Conservation (phyloP, 2,329 filamentous ascomycete species). For the Didymella glomerata region DNA sequence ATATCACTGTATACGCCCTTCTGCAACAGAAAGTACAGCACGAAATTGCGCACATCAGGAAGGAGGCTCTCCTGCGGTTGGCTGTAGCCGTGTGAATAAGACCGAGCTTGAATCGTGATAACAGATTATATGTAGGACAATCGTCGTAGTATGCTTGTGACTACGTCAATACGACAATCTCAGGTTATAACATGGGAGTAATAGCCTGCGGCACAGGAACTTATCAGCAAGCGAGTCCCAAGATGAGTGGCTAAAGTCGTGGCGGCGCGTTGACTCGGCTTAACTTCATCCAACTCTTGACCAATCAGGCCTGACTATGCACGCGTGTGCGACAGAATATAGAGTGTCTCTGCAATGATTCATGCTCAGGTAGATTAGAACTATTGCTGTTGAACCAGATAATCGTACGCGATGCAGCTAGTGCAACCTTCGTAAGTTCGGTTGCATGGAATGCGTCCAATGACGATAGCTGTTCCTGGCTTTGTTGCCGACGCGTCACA, state of each 20-base stretch:
- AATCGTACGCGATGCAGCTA: neutral
- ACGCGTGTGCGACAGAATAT: neutral
- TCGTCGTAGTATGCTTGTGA: neutral
- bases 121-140: neutral
- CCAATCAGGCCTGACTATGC: conserved; percentile 6
- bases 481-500: neutral
- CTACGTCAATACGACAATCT: too few species aligned
- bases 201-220: neutral
- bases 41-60: neutral
- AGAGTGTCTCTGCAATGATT: neutral
- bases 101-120: neutral
- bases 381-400: neutral
- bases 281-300: neutral
- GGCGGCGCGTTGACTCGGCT: too few species aligned
- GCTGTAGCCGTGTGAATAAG: neutral
- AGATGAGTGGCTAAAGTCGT: neutral
- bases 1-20: neutral
- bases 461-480: neutral
- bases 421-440: neutral
- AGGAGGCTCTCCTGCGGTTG: neutral
- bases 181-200: neutral
- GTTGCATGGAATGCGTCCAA: neutral
- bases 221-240: neutral
- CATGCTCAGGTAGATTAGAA: neutral
- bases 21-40: neutral